Base-by-base conservation (phyloP, 2,329 filamentous ascomycete species). In the Talaromyces sp. region DNA sequence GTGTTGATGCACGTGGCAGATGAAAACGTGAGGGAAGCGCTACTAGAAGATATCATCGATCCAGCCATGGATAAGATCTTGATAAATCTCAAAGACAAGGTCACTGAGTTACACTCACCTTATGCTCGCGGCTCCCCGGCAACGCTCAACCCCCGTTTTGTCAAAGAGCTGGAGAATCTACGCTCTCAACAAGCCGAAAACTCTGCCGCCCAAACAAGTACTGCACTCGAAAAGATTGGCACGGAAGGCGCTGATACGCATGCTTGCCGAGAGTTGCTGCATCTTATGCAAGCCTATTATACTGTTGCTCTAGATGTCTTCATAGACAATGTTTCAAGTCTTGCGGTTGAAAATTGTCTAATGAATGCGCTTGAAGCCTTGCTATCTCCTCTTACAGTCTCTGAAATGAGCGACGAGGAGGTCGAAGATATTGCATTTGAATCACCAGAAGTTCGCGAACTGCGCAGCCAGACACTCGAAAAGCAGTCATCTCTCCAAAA, bases 81-180 rank as follows among this genome's bases (percentile, higher is more conserved):
- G 11, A 9, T 3, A 9, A 56, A 54, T 3, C 52, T 66, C 41
- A 59, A 59, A 59, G 59, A 66, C n/a, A 66, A 66, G 50, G 45
- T 81, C 0, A 61, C 65, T 0, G 79, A 83, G 60, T 69, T 89
- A 1, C 71, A 88, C 0, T 69, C 73, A 11, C 82, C 75, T 6
- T 78, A 84, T 73, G 82, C 68, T 50, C 62, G 45, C 33, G 70
- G 74, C 0, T 74, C 76, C 64, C 72, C 74, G 0, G 72, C 76
- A 19, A 79, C 77, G 1, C 78, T 75, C 65, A 79, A 78, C 62
- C 73, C 72, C 31, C 73, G 73, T 49, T 73, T 75, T 39, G 73
- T 69, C 3, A 67, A 73, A 19, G 73, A 64, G 39, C 60, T 76
- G 7, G 70, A 75, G 62, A 68, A 68, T 6, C 4, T 31, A 62